Conservation (phyloP, 1,139 yeast species). For the Hemisphaericaspora xylofermentans region DNA sequence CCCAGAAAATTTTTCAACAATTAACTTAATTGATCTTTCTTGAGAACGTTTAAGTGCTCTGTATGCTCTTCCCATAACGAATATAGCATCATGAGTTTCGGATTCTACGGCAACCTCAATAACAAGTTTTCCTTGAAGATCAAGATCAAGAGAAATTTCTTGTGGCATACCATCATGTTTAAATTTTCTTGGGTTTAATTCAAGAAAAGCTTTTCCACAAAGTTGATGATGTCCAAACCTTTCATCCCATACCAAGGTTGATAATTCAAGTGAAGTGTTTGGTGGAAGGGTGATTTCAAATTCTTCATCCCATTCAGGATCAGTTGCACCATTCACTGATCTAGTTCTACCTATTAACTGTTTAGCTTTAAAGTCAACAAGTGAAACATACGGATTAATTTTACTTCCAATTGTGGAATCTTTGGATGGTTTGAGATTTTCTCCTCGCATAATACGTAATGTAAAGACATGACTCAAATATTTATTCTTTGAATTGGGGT, state of each 20-base stretch:
- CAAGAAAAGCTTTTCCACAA: conserved; percentile 66
- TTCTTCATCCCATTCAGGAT: conserved; percentile 89
- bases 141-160: conserved; percentile 61
- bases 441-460: conserved; percentile 66
- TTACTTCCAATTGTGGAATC: conserved; percentile 37
- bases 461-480: conserved; percentile 60
- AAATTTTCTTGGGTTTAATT: conserved; percentile 64
- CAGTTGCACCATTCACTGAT: conserved; percentile 56
- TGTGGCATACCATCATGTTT: conserved; percentile 69
- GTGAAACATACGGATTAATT: conserved; percentile 66
- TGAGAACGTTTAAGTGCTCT: conserved; percentile 62
- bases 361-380: conserved; percentile 60
- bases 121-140: conserved; percentile 63
- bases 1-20: conserved; percentile 60
- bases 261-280: conserved; percentile 42
- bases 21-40: conserved; percentile 61
- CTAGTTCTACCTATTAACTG: conserved; percentile 72
- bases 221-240: conserved; percentile 58
- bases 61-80: conserved; percentile 75
- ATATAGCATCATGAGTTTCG: conserved; percentile 74
- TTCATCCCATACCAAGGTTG: conserved; percentile 76
- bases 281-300: conserved; percentile 60
- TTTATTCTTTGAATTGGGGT: conserved; percentile 31
- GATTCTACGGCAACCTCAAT: conserved; percentile 74
- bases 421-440: conserved; percentile 46